phyloP scores from a whole-genome alignment of 1,284 basidiomycete species.

The Gomphus bonarii region DNA sequence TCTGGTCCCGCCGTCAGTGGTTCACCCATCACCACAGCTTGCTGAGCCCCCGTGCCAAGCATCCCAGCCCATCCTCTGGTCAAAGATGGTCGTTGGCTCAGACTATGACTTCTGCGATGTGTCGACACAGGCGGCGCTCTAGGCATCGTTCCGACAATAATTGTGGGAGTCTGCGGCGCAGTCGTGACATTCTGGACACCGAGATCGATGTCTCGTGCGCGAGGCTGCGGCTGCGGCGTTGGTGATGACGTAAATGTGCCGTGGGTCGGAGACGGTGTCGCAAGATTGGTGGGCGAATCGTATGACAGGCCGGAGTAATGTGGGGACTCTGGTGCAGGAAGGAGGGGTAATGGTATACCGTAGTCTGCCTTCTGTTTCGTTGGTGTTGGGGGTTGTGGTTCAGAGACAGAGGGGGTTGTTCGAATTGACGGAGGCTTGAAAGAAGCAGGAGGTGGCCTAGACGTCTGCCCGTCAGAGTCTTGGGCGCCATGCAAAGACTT shows the following conservation, averaged over 20 bases:
- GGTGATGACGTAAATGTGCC: conserved; percentile 30
- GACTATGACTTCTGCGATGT: conserved; percentile 64
- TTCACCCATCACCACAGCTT: conserved; percentile 30
- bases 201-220: conserved; percentile 36
- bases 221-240: conserved; percentile 35
- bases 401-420: not conserved
- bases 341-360: conserved; percentile 69
- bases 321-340: conserved; percentile 71
- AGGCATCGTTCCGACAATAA: conserved; percentile 30
- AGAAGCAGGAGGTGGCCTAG: conserved; percentile 16
- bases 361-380: conserved; percentile 50
- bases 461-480: conserved; percentile 15
- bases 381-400: not conserved
- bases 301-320: conserved; percentile 74
- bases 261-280: conserved; percentile 39
- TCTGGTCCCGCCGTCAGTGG: conserved; percentile 53
- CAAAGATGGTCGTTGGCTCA: conserved; percentile 57
- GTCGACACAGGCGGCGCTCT: conserved; percentile 57
- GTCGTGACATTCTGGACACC: conserved; percentile 2
- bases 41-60: conserved; percentile 37
- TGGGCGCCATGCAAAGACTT: conserved; percentile 17
- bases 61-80: conserved; percentile 31
- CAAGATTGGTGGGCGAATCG: conserved; percentile 36
- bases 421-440: conserved; percentile 8
- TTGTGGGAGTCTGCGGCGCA: conserved; percentile 13